These are phyloP conservation scores for Linaria vulgaris DNA, from an alignment of 257 asterid species.

Conservation along the genomic window DNA sequence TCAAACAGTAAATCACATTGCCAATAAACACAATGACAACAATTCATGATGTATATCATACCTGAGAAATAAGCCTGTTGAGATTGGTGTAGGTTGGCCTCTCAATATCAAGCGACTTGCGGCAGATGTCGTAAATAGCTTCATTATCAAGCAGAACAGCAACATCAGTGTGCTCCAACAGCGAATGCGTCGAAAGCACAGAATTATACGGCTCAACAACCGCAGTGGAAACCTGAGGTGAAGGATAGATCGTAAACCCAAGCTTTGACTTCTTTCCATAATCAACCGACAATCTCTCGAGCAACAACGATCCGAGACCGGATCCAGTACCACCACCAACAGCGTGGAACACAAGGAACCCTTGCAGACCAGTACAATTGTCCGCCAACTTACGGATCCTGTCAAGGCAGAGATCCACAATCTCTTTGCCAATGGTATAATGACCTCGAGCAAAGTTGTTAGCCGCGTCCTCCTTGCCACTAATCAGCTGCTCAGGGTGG, in stretches of 20 bases:
- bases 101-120: conserved; percentile 89
- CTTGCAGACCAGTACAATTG: conserved; percentile 90
- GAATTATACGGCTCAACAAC: conserved; percentile 97
- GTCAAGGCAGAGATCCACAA: conserved; percentile 86
- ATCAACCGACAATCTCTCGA: conserved; percentile 91
- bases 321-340: conserved; percentile 99
- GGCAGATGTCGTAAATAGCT: conserved; percentile 93
- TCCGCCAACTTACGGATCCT: conserved; percentile 93
- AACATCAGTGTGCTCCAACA: conserved; percentile 91
- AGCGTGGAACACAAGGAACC: conserved; percentile 89
- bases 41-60: background rate
- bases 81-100: conserved; percentile 94
- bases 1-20: too few species aligned
- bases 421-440: conserved; percentile 88
- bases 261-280: conserved; percentile 85
- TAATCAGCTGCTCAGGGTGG: conserved; percentile 93
- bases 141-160: conserved; percentile 91
- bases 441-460: conserved; percentile 96
- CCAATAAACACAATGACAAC: too few species aligned
- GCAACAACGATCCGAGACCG: conserved; percentile 81
- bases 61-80: conserved; percentile 95
- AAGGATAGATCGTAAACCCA: conserved; percentile 89
- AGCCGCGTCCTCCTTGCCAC: conserved; percentile 95
- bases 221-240: conserved; percentile 96
- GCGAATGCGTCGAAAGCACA: conserved; percentile 89